These are phyloP conservation scores for Mucor velutinosus DNA, from an alignment of 371 early-diverging fungal species.

Conservation along the genomic window DNA sequence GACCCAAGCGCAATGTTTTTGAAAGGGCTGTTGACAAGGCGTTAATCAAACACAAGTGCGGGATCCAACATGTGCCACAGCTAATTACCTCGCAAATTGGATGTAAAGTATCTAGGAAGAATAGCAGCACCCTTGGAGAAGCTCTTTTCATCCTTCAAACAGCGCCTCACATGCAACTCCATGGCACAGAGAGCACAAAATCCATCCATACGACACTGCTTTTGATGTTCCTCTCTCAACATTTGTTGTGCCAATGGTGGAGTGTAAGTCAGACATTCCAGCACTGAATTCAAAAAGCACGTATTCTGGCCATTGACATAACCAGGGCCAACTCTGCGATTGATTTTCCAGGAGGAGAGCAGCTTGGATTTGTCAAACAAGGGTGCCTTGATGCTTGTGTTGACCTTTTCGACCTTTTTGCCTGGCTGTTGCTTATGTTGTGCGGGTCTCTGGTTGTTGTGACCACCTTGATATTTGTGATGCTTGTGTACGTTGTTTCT, in stretches of 20 bases:
- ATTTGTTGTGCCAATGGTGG: conserved; percentile 81
- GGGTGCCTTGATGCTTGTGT: conserved; percentile 7
- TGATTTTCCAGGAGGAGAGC: conserved; percentile 53
- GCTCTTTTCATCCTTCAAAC: conserved; percentile 46
- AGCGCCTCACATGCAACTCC: conserved; percentile 53
- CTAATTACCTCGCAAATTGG: conserved; percentile 60
- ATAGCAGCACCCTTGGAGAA: conserved; percentile 50
- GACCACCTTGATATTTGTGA: neutral
- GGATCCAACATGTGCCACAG: neutral
- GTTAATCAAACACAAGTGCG: neutral
- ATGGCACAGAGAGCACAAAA: conserved; percentile 70
- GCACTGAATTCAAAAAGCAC: conserved; percentile 92
- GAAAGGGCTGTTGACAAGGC: conserved; percentile 55
- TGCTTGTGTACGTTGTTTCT: neutral
- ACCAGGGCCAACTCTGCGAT: conserved; percentile 74
- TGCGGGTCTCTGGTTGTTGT: neutral
- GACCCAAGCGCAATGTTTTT: conserved; percentile 73
- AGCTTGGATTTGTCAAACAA: conserved; percentile 24
- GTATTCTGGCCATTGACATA: conserved; percentile 92
- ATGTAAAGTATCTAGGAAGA: conserved; percentile 72
- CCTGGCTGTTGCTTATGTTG: neutral
- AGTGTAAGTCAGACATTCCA: conserved; percentile 93
- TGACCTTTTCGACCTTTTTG: neutral
- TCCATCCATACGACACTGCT: conserved; percentile 43
- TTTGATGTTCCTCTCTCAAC: conserved; percentile 56